Evolutionary conservation across 2,329 filamentous ascomycete species (phyloP).

Genomic region (Hypomyces perniciosus): DNA sequence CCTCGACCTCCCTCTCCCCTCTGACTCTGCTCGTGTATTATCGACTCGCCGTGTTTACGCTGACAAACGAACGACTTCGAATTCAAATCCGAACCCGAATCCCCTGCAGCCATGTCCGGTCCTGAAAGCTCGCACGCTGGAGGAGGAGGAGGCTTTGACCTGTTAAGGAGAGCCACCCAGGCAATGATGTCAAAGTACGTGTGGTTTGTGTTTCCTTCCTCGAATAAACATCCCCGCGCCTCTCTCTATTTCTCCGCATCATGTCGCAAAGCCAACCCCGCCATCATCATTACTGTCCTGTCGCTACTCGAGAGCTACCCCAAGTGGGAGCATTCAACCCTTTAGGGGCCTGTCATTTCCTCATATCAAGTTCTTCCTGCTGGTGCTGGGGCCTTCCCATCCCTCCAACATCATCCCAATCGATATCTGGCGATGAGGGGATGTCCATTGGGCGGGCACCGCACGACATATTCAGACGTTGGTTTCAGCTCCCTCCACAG

Average conservation of each 20-base stretch:
- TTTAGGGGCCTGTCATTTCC: background rate
- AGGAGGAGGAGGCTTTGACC: conserved; percentile 46
- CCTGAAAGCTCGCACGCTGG: conserved; percentile 36
- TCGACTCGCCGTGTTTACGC: conserved; percentile 3
- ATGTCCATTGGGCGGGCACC: too few relatives aligned
- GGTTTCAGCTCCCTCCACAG: background rate
- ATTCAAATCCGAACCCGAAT: background rate
- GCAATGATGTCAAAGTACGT: conserved; percentile 59
- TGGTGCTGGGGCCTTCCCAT: background rate
- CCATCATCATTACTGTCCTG: conserved; percentile 1
- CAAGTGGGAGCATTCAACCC: background rate
- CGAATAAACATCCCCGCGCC: background rate
- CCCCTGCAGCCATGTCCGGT: conserved; percentile 41
- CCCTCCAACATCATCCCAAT: too few relatives aligned
- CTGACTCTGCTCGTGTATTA: conserved; percentile 6
- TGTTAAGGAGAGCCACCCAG: conserved; percentile 55
- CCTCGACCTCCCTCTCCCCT: background rate
- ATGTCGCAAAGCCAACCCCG: conserved; percentile 6
- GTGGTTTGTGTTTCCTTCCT: conserved; percentile 9
- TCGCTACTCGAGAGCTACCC: conserved; percentile 4
- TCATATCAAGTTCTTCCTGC: background rate
- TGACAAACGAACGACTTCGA: conserved; percentile 2
- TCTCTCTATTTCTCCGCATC: conserved; percentile 5
- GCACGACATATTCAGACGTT: background rate
- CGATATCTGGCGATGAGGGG: background rate